Percentiles rank a stretch among this genome's conserved stretches.
Conservation (phyloP, 2,329 filamentous ascomycete genomes). For the Alternaria sp. region DNA sequence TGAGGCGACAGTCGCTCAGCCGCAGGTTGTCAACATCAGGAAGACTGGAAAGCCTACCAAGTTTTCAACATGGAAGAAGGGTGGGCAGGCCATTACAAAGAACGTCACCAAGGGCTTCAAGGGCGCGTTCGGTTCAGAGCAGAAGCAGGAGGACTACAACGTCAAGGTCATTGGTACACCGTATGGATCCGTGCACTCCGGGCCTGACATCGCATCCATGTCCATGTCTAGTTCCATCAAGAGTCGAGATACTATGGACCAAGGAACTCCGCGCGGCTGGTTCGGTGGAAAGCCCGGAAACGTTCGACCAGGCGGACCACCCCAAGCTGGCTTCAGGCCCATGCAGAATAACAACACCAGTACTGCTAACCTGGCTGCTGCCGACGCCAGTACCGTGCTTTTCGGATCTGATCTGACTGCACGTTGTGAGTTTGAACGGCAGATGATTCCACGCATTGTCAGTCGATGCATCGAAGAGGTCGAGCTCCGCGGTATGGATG, state of each 20-base stretch:
- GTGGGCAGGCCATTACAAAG: slow-evolving; percentile 90
- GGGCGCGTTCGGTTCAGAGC: slow-evolving; percentile 76
- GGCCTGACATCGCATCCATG: slow-evolving; percentile 46
- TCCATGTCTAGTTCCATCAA: slow-evolving; percentile 43
- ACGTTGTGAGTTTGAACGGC: slow-evolving; percentile 86
- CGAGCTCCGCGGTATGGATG: slow-evolving; percentile 93
- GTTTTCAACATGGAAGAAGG: slow-evolving; percentile 99
- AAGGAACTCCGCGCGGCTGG: slow-evolving; percentile 40
- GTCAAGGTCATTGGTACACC: slow-evolving; percentile 59
- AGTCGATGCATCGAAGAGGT: slow-evolving; percentile 96
- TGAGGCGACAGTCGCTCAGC: slow-evolving; percentile 70
- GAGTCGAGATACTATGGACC: slow-evolving; percentile 34
- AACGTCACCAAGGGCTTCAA: slow-evolving; percentile 94
- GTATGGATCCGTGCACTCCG: slow-evolving; percentile 48
- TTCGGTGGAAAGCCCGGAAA: slow-evolving; percentile 41
- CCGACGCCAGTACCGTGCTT: slow-evolving; percentile 60
- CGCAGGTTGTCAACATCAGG: slow-evolving; percentile 94
- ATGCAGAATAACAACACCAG: slow-evolving; percentile 55
- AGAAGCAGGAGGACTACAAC: slow-evolving; percentile 64
- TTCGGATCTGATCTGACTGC: slow-evolving; percentile 91
- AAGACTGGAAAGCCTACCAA: slow-evolving; percentile 90
- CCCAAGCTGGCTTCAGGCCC: slow-evolving; percentile 37
- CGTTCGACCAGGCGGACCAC: slow-evolving; percentile 18
- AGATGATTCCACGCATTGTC: slow-evolving; percentile 88
- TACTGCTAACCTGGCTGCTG: slow-evolving; percentile 47